Evolutionary conservation across 371 early-diverging fungal genomes (phyloP).

Genomic region (Blakeslea trispora): DNA sequence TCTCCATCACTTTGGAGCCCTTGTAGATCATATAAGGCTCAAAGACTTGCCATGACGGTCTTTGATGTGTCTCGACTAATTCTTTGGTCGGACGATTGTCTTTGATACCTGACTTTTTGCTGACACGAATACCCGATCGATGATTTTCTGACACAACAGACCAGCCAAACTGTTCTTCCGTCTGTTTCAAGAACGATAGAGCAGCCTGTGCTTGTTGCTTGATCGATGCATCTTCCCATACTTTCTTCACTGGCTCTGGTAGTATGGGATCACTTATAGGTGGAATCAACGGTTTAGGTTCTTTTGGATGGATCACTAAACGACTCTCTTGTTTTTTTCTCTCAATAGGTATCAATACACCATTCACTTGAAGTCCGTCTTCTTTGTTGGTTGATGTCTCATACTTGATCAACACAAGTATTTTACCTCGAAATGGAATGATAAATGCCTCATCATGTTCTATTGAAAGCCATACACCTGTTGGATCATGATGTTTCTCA

Average conservation of each 20-base stretch:
- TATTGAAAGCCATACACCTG: slow-evolving; percentile 52
- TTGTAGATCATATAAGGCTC: slow-evolving; percentile 57
- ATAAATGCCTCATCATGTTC: slow-evolving; percentile 55
- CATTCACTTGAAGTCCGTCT: slow-evolving; percentile 28
- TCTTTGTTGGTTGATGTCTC: slow-evolving; percentile 2
- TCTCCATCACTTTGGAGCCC: slow-evolving; percentile 59
- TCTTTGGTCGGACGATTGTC: neutral
- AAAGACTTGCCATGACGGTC: slow-evolving; percentile 31
- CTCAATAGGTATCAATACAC: slow-evolving; percentile 13
- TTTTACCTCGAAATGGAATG: slow-evolving; percentile 57
- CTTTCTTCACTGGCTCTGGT: slow-evolving; percentile 2
- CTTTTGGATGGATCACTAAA: no score
- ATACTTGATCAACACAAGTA: slow-evolving; percentile 52
- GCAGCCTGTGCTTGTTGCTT: slow-evolving; percentile 36
- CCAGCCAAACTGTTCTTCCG: slow-evolving; percentile 54
- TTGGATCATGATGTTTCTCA: slow-evolving; percentile 40
- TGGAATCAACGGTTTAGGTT: no score
- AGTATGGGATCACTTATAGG: no score
- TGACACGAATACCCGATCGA: slow-evolving; percentile 45
- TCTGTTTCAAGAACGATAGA: slow-evolving; percentile 31
- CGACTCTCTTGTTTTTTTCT: slow-evolving; percentile 6
- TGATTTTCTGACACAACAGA: slow-evolving; percentile 43
- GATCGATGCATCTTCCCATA: slow-evolving; percentile 5
- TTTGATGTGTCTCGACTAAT: neutral
- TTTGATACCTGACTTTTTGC: slow-evolving; percentile 42